These are phyloP conservation scores for Rhodotorula kratochvilovae DNA, from an alignment of 768 basidiomycete species.

Conservation along the genomic window DNA sequence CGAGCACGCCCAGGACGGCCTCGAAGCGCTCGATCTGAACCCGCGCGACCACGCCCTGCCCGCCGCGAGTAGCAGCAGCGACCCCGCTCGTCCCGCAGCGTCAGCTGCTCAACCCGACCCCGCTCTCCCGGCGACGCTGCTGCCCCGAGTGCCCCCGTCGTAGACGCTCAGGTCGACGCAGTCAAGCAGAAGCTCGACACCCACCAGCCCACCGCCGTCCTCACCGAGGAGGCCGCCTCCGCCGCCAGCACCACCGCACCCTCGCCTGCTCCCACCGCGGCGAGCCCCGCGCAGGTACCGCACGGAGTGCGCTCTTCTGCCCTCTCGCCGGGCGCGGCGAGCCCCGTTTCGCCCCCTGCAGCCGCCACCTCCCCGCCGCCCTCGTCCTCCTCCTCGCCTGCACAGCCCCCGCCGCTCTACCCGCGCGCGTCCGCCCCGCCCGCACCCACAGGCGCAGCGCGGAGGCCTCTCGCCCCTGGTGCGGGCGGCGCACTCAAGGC, in stretches of 20 bases:
- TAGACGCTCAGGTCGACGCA: too few relatives aligned
- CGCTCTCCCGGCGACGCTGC: too few relatives aligned
- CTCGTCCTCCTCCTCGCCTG: neutral
- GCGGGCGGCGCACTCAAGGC: conserved; percentile 16
- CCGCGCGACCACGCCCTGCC: too few relatives aligned
- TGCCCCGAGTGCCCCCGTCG: too few relatives aligned
- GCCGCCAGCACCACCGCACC: neutral
- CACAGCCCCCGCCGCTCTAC: neutral
- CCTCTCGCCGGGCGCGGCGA: neutral
- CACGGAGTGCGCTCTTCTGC: too few relatives aligned
- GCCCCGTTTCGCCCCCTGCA: neutral
- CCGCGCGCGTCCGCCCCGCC: conserved; percentile 11
- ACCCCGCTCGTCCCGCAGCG: too few relatives aligned
- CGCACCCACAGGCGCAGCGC: neutral
- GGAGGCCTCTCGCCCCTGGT: neutral
- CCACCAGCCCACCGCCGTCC: neutral
- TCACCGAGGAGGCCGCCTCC: neutral
- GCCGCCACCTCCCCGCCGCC: neutral
- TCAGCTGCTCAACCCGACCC: too few relatives aligned
- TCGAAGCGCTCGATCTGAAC: too few relatives aligned
- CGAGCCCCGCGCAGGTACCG: too few relatives aligned
- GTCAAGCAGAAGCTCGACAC: too few relatives aligned
- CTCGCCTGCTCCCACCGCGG: neutral
- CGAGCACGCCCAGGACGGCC: too few relatives aligned
- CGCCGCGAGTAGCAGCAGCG: too few relatives aligned